phyloP scores from a whole-genome alignment of 345 rosid genomes.

The Salix purpurea region DNA sequence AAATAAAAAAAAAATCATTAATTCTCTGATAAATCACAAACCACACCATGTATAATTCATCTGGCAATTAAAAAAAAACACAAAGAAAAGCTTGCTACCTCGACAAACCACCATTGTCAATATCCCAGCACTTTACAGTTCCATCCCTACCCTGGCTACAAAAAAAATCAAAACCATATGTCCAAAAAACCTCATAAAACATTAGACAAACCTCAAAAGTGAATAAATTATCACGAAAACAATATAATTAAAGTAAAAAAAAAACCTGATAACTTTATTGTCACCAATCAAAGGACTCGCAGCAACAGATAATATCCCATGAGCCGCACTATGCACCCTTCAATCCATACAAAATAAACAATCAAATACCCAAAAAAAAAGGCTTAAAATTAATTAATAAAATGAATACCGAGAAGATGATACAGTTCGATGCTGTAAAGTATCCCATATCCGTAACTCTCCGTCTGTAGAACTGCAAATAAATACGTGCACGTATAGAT shows the following conservation, averaged over 20 bases:
- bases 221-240: not conserved
- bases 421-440: conserved; percentile 57
- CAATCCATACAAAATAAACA: conserved; percentile 13
- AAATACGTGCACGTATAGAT: too few species aligned
- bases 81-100: conserved; percentile 38
- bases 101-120: conserved; percentile 74
- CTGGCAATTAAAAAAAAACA: not conserved
- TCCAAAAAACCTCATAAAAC: not conserved
- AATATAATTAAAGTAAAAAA: too few species aligned
- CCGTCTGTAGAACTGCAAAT: conserved; percentile 72
- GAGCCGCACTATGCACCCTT: conserved; percentile 86
- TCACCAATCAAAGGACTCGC: conserved; percentile 52
- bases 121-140: conserved; percentile 86
- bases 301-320: conserved; percentile 64
- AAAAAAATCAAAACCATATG: not conserved
- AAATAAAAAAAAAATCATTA: too few species aligned
- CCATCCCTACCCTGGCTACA: conserved; percentile 95
- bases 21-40: too few species aligned
- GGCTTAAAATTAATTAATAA: not conserved
- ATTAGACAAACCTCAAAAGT: not conserved
- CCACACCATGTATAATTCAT: not conserved
- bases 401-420: conserved; percentile 62
- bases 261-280: conserved; percentile 71
- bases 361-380: not conserved
- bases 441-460: conserved; percentile 80